Evolutionary conservation across 2,329 filamentous ascomycete genomes (phyloP), one percentile per base, ranked within the genome.

Genomic region (Microdochium trichocladiopsis): DNA sequence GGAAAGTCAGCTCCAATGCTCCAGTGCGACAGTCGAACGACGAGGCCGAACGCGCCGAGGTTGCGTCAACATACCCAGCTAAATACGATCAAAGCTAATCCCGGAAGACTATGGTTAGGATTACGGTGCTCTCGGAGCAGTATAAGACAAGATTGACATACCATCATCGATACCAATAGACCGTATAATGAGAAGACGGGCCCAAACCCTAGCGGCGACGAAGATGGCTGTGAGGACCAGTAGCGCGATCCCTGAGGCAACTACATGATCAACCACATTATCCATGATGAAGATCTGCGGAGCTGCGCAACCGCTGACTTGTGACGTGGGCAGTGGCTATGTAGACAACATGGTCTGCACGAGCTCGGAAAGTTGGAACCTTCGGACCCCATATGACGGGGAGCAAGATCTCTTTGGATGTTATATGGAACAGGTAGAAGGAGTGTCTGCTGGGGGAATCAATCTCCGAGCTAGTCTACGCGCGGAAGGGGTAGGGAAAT

Each of bases 41-140:
- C 14, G 11, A n/a, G 22, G 25, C 47, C 21, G 25, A 14, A 6
- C 37, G 2, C 16, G 48, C 28, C 14, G 45, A 11, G 14, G 49
- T 28, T 4, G 43, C 41, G 22, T n/a, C n/a, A 52, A 48, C 53
- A 58, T 52, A 51, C 49, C 56, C 56, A 61, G 47, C 59, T 58
- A 2, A 58, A 18, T 12, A 59, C 12, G 4, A 61, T 59, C 21
- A 59, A 25, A 43, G 53, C 54, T 59, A n/a, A 25, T n/a, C n/a
- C n/a, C n/a, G n/a, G n/a, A n/a, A n/a, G n/a, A n/a, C n/a, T n/a
- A n/a, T 22, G 11, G 16, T 21, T n/a, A 25, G 25, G 9, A 47
- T 28, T 37, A 25, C 16, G 14, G 45, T 47, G 23, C 45, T 14
- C n/a, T 4, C 6, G 41, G 16, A 8, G 16, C 33, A 25, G 12